Evolutionary conservation across 2,329 filamentous ascomycete genomes (phyloP).

Genomic region (Cladosporium sp.): DNA sequence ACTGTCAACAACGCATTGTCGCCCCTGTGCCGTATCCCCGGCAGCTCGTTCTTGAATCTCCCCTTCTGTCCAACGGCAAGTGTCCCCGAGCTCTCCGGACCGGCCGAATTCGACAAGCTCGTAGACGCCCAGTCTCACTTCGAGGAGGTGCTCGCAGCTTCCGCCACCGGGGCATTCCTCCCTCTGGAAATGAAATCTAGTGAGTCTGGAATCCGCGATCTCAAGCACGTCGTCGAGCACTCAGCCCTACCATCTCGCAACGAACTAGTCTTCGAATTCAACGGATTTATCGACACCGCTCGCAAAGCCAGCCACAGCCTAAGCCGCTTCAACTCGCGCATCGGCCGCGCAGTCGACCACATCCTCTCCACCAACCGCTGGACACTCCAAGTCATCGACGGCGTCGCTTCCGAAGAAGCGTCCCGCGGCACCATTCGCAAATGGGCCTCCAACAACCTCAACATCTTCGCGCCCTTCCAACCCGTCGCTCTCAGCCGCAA

Average conservation of each 20-base stretch:
- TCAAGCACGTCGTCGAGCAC: slow-evolving; percentile 66
- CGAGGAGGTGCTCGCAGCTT: slow-evolving; percentile 67
- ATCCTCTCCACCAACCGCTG: slow-evolving; percentile 71
- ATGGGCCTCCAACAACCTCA: slow-evolving; percentile 41
- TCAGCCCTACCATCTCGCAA: slow-evolving; percentile 63
- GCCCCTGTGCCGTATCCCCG: slow-evolving; percentile 66
- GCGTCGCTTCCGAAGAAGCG: slow-evolving; percentile 46
- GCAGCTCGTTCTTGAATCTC: slow-evolving; percentile 55
- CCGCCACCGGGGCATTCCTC: slow-evolving; percentile 60
- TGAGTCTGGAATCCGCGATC: slow-evolving; percentile 67
- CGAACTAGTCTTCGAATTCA: slow-evolving; percentile 70
- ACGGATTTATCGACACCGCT: slow-evolving; percentile 68
- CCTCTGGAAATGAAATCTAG: slow-evolving; percentile 76
- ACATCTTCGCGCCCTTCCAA: slow-evolving; percentile 57
- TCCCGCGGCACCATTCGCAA: slow-evolving; percentile 35
- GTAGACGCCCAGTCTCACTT: slow-evolving; percentile 72
- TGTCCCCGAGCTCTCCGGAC: slow-evolving; percentile 24
- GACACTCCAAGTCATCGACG: slow-evolving; percentile 65
- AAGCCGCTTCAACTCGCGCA: slow-evolving; percentile 70
- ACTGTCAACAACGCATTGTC: slow-evolving; percentile 59
- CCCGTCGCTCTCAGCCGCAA: slow-evolving; percentile 55
- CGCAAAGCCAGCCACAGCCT: slow-evolving; percentile 61
- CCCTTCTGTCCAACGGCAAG: slow-evolving; percentile 52
- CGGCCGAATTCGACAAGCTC: slow-evolving; percentile 66
- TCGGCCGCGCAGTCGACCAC: slow-evolving; percentile 67